Conservation (phyloP, 257 asterid species). For the Rubia yunnanensis region DNA sequence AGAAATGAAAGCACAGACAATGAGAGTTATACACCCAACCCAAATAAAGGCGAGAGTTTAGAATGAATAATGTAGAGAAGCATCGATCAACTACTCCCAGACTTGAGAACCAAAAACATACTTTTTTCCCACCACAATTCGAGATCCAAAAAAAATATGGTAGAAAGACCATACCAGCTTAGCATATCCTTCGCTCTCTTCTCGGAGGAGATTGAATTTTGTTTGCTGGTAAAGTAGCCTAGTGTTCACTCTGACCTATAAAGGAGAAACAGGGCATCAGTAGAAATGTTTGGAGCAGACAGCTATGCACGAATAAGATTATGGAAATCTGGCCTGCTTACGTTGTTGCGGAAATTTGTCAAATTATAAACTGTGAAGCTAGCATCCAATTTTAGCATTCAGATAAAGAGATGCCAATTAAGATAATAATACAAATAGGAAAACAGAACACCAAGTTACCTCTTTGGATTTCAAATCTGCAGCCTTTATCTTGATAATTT, state of each 20-base stretch:
- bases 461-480: slow-evolving; percentile 95
- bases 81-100: neutral
- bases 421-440: neutral
- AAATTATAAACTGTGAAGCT: neutral
- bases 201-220: slow-evolving; percentile 92
- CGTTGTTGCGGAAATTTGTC: neutral
- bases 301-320: neutral
- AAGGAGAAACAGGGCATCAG: slow-evolving; percentile 15
- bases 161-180: slow-evolving; percentile 57
- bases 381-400: neutral
- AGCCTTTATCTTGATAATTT: slow-evolving; percentile 93
- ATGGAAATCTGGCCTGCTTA: neutral
- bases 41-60: neutral
- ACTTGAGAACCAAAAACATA: neutral
- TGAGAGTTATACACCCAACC: neutral
- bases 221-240: slow-evolving; percentile 99
- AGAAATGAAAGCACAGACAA: neutral
- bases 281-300: slow-evolving; percentile 1
- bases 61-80: neutral
- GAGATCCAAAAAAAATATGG: neutral
- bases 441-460: slow-evolving; percentile 31
- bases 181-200: slow-evolving; percentile 99
- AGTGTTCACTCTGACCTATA: slow-evolving; percentile 96
- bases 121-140: neutral
- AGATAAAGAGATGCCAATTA: slow-evolving; percentile 1